Evolutionary conservation across 2,329 filamentous ascomycete species (phyloP), one percentile per base, ranked within the genome.

Genomic region (Trichoderma oligosporum): DNA sequence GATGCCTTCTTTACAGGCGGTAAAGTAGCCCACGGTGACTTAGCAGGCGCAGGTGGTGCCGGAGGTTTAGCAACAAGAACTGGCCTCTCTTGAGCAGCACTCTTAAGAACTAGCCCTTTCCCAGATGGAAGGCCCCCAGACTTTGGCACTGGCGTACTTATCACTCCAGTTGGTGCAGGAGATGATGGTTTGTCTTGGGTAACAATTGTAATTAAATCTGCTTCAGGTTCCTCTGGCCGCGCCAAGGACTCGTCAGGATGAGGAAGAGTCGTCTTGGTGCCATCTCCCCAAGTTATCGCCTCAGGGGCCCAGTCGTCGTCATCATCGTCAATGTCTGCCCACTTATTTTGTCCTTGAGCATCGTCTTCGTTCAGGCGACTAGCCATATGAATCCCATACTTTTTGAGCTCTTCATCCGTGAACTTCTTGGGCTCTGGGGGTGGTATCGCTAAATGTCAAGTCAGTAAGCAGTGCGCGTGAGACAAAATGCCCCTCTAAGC

Each of bases 291-390:
- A 59, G 89, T 89, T 63, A 94, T 91, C 52, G 87, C 84, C 62
- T 94, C 89, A 2, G 89, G 89, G 12, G 86, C 87, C 88, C 89
- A 93, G 66, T 93, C 89, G 35, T 94, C 90, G 66, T 92, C 88
- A 62, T 94, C 89, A 58, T 94, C 90, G 60, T 94, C 90, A 60
- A 93, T 92, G 67, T 95, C 90, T 22, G 89, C 90, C 90, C 90
- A 95, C 69, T 92, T 93, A 29, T 86, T 84, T 65, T 91, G 87
- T 59, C 88, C 88, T 58, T 83, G 83, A 53, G 78, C 72, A 68
- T 91, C 88, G 63, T 93, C 88, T 48, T 87, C 82, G 62, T 90
- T 86, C 57, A 94, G 76, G 64, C 90, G 85, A 65, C 82, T 90
- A 57, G 89, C 88, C 73, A 95, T 82, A 69, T 94, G 90, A 66